Conservation (phyloP, 78 protist genomes). For the Reticulomyxa filosa region DNA sequence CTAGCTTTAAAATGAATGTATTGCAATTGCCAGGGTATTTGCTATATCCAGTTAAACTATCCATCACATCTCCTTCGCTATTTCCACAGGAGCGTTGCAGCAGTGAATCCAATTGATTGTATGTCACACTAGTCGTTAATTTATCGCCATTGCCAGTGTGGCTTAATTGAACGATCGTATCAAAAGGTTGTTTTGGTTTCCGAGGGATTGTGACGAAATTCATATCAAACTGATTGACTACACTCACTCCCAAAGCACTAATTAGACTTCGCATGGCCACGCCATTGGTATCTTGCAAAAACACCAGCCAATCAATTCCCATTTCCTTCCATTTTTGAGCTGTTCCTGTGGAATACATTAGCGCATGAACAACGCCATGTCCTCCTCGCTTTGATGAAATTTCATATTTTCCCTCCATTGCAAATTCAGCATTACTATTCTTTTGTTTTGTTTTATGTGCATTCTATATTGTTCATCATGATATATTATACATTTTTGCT, state of each 20-base stretch:
- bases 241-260: constrained; percentile 16
- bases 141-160: not conserved
- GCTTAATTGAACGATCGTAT: not conserved
- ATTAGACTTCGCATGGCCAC: constrained; percentile 7
- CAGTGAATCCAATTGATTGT: constrained; percentile 37
- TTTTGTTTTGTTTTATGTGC: too few species aligned
- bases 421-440: too few species aligned
- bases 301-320: not conserved
- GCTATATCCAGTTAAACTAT: constrained; percentile 3
- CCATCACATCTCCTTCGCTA: constrained; percentile 13
- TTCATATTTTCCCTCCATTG: too few species aligned
- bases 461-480: too few species aligned
- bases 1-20: constrained; percentile 5
- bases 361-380: constrained; percentile 44
- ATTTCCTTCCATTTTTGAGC: constrained; percentile 5
- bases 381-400: constrained; percentile 54
- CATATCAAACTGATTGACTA: not conserved
- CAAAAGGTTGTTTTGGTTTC: constrained; percentile 11
- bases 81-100: not conserved
- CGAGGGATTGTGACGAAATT: constrained; percentile 19
- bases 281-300: constrained; percentile 34
- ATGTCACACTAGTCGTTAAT: constrained; percentile 20
- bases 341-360: constrained; percentile 12
- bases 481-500: too few species aligned
- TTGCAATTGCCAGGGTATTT: constrained; percentile 40